phyloP scores from a whole-genome alignment of 331 rosid species.

The Cydonia oblonga region DNA sequence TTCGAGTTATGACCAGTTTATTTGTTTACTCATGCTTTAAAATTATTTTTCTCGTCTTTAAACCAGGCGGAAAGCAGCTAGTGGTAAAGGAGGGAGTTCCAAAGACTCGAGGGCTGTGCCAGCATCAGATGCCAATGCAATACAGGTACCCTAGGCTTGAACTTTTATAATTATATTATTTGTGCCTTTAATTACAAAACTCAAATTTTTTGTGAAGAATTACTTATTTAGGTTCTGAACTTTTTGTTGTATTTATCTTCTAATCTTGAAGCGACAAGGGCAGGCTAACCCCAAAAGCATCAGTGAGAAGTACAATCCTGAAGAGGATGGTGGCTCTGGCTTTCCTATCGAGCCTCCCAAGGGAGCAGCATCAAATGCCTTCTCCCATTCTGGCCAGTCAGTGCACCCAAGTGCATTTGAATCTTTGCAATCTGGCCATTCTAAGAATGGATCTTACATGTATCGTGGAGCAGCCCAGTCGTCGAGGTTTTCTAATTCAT shows the following conservation, averaged over 20 bases:
- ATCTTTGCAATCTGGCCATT: conserved; percentile 17
- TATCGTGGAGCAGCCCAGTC: conserved; percentile 30
- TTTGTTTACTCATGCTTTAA: not conserved
- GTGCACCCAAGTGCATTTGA: conserved; percentile 39
- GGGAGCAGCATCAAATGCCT: conserved; percentile 16
- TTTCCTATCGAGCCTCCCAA: conserved; percentile 47
- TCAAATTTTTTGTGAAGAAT: not conserved
- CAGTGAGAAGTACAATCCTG: conserved; percentile 44
- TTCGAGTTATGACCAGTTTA: not conserved
- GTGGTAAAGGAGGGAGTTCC: conserved; percentile 24
- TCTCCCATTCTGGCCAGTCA: conserved; percentile 53
- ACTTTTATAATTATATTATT: too few relatives aligned
- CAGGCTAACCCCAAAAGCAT: conserved; percentile 33
- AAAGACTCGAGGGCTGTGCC: conserved; percentile 50
- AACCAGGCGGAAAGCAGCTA: conserved; percentile 41
- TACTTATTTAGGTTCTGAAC: not conserved
- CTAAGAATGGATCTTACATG: conserved; percentile 18
- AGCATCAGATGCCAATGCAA: conserved; percentile 48
- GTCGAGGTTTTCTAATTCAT: conserved; percentile 62
- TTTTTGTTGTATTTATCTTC: not conserved
- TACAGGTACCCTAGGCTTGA: too few relatives aligned
- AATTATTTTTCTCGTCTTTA: conserved; percentile 1
- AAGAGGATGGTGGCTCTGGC: conserved; percentile 46
- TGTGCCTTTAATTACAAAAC: too few relatives aligned
- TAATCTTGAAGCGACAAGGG: conserved; percentile 41